A percentile compares a stretch with the other conserved stretches of the same genome.
Conservation (phyloP, 164 flowering plant genomes). For the Vitis cinerea region DNA sequence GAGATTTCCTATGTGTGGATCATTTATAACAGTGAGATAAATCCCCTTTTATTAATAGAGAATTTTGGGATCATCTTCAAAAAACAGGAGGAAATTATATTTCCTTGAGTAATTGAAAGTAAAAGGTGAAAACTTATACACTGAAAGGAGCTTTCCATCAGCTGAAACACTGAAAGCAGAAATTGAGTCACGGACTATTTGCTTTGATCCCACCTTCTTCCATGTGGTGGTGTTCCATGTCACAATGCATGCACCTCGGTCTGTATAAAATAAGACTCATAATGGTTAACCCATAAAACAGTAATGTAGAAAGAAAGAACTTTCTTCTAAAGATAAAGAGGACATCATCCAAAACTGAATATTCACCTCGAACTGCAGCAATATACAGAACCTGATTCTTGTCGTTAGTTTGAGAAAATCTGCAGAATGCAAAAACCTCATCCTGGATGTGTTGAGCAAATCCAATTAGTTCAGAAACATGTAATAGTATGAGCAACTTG, state of each 20-base stretch:
- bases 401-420: constrained; percentile 57
- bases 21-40: not conserved
- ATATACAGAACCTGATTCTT: constrained; percentile 52
- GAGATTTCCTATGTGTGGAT: not conserved
- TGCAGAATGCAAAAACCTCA: constrained; percentile 75
- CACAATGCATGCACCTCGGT: constrained; percentile 60
- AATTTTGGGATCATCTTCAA: not conserved
- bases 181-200: constrained; percentile 54
- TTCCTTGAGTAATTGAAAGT: not conserved
- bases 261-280: constrained; percentile 30
- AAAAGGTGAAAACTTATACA: too few relatives aligned
- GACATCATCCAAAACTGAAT: not conserved
- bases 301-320: not conserved
- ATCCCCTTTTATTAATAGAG: not conserved
- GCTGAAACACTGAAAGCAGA: constrained; percentile 77
- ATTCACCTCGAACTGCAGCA: constrained; percentile 63
- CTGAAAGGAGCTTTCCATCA: constrained; percentile 77
- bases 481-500: not conserved
- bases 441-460: constrained; percentile 40
- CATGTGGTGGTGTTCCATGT: constrained; percentile 75
- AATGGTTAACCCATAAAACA: constrained; percentile 9
- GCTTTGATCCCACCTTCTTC: constrained; percentile 63
- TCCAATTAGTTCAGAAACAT: constrained; percentile 2
- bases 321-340: not conserved
- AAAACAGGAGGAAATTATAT: not conserved